phyloP scores from a whole-genome alignment of 73 alveolate genomes.

The Paramecium tetraurelia region DNA sequence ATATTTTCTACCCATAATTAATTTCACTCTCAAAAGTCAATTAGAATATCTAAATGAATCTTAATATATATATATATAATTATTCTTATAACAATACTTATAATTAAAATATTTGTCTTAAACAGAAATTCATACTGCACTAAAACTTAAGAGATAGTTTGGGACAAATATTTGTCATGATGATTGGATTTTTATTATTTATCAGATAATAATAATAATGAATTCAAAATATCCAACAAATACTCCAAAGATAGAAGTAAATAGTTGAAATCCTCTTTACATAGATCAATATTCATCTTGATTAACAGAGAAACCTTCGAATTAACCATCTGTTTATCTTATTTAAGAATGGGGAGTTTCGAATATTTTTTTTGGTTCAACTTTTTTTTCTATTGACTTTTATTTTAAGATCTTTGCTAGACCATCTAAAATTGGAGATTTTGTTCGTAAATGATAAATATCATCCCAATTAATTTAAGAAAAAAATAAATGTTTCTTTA shows the following conservation, averaged over 20 bases:
- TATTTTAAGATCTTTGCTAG: neutral
- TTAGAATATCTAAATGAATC: neutral
- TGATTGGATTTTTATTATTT: too few species aligned
- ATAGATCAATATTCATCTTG: neutral
- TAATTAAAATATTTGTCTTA: neutral
- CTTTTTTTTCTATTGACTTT: neutral
- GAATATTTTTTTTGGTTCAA: neutral
- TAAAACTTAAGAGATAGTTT: neutral
- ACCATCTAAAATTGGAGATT: neutral
- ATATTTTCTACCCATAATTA: neutral
- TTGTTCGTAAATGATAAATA: slow-evolving; percentile 8
- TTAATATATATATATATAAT: neutral
- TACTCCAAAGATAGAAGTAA: neutral
- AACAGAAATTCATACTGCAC: neutral
- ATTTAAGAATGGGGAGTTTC: slow-evolving; percentile 3
- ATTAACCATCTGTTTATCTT: neutral
- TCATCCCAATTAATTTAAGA: slow-evolving; percentile 69
- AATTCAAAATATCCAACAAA: neutral
- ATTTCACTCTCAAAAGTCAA: neutral
- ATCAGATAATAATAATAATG: neutral
- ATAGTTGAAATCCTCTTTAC: neutral
- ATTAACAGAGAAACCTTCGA: neutral
- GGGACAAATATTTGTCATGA: neutral
- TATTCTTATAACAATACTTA: neutral
- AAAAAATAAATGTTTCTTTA: slow-evolving; percentile 80